Evolutionary conservation across 2,329 filamentous ascomycete genomes (phyloP), one percentile per base, ranked within the genome.

Genomic region (Alternaria ventricosa): DNA sequence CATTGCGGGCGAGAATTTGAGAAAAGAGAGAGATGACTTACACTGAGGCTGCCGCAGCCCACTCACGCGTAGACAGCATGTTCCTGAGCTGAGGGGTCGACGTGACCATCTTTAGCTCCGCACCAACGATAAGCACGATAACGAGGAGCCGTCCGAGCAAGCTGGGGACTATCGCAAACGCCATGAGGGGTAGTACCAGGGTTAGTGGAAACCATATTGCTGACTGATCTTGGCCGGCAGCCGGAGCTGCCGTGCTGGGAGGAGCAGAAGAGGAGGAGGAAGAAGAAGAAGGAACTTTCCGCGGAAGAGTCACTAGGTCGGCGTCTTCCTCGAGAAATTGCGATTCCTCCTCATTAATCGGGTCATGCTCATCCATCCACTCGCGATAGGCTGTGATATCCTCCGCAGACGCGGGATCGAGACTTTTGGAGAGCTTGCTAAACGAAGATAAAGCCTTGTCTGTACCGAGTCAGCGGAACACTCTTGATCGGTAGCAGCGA

Each of bases 321-420:
- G 85, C 79, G 12, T 80, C 75, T 5, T 81, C 78, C 43, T 87
- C 84, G 6, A 92, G 83, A 70, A 92, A 92, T 5, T 82, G 82
- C 3, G 84, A 84, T 76, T 93, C 91, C 9, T 80, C 73, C 44
- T 88, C 83, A 41, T 86, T 85, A 50, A 93, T 85, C 7, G 87
- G 85, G 30, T 82, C 81, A 61, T 86, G 83, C 11, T 78, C 82
- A 8, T 81, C 78, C 46, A 92, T 85, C 78, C 88, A 92, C 7
- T 78, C 70, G 45, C 84, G 85, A 71, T 89, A 90, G 1, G 77
- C 78, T 13, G 81, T 75, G 18, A 89, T 80, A 55, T 92, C 88
- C 10, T 82, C 77, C 5, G 80, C 67, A 1, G 81, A 78, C 1
- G 89, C 88, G 5, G 81, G 71, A 0, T 83, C 79, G 12, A 89